A percentile compares a stretch with the other conserved stretches of the same genome.
phyloP scores from a whole-genome alignment of 192 early-diverging fungal genomes.

The Bifiguratus adelaidae region DNA sequence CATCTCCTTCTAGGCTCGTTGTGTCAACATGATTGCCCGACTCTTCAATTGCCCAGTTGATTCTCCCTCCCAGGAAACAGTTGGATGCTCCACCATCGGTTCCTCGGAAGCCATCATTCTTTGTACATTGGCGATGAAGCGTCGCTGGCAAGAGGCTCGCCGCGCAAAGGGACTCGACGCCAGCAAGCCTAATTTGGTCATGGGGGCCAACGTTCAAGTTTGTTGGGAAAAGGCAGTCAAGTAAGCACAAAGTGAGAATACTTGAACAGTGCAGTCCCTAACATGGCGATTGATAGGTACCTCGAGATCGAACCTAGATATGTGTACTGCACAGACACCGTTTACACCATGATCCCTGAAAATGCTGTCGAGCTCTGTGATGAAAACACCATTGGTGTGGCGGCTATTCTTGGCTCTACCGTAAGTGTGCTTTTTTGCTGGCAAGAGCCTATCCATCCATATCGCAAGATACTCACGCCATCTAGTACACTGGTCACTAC shows the following conservation, averaged over 20 bases:
- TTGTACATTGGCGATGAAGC: conserved; percentile 67
- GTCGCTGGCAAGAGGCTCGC: conserved; percentile 55
- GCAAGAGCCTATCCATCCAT: too few species aligned
- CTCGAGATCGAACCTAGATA: conserved; percentile 24
- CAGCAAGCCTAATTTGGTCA: conserved; percentile 69
- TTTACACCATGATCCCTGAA: conserved; percentile 45
- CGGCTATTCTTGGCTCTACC: conserved; percentile 64
- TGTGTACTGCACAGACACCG: conserved; percentile 15
- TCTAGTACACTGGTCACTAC: conserved; percentile 68
- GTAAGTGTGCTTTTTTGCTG: neutral
- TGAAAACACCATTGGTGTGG: conserved; percentile 81
- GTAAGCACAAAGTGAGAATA: neutral
- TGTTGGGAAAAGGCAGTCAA: conserved; percentile 15
- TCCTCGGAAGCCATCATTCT: conserved; percentile 76
- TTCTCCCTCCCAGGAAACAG: conserved; percentile 13
- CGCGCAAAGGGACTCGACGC: conserved; percentile 48
- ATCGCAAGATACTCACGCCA: neutral
- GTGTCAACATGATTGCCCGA: conserved; percentile 29
- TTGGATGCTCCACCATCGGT: conserved; percentile 66
- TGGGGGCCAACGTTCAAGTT: conserved; percentile 68
- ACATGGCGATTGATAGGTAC: conserved; percentile 5
- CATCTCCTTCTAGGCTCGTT: conserved; percentile 16
- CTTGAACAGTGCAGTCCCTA: neutral
- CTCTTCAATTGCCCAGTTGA: conserved; percentile 23
- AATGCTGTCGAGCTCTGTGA: conserved; percentile 59